Conservation (phyloP, 2,329 filamentous ascomycete genomes). For the Aaosphaeria pasadenensis region DNA sequence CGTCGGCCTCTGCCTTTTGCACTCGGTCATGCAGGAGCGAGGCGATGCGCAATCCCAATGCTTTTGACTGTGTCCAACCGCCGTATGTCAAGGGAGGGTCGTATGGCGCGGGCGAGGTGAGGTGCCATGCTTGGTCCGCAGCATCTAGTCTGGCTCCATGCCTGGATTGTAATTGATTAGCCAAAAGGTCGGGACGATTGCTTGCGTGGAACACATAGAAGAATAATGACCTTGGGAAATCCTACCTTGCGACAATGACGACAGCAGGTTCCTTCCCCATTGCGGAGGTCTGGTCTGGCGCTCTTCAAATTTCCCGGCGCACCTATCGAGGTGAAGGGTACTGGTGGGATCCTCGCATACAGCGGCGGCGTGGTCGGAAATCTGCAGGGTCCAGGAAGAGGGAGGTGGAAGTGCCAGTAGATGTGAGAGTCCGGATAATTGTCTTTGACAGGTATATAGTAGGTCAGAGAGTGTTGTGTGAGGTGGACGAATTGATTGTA, state of each 20-base stretch:
- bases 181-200: neutral
- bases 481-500: too few species aligned
- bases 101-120: conserved; percentile 89
- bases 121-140: conserved; percentile 92
- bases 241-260: conserved; percentile 50
- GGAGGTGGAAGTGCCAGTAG: too few species aligned
- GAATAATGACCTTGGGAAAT: neutral
- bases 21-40: conserved; percentile 59
- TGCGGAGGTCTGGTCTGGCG: conserved; percentile 3
- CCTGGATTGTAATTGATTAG: conserved; percentile 41
- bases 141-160: conserved; percentile 93
- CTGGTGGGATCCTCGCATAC: too few species aligned
- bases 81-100: conserved; percentile 93
- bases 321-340: too few species aligned
- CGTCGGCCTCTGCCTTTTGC: conserved; percentile 40
- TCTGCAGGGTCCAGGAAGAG: too few species aligned
- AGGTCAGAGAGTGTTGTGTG: too few species aligned
- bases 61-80: conserved; percentile 84
- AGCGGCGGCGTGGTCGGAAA: too few species aligned
- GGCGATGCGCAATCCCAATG: conserved; percentile 80
- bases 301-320: too few species aligned
- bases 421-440: too few species aligned
- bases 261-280: conserved; percentile 48
- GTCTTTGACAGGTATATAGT: too few species aligned
- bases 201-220: neutral